Evolutionary conservation across 306 rosid genomes (phyloP).

Genomic region (Mimosa bimucronata): DNA sequence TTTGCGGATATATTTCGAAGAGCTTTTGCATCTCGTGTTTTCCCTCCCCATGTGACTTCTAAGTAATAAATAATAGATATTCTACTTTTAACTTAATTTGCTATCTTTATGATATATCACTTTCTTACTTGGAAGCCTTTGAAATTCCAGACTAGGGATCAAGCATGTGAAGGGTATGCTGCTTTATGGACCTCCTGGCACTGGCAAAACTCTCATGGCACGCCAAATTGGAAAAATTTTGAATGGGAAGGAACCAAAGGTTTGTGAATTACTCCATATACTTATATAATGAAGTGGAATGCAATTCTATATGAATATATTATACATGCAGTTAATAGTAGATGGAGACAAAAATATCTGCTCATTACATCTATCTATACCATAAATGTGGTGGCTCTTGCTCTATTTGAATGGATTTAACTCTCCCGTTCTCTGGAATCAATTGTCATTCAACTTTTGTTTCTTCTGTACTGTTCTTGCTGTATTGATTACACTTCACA

Average conservation of each 20-base stretch:
- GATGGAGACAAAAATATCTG: conserved; percentile 15
- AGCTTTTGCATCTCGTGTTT: conserved; percentile 99
- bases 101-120: conserved; percentile 32
- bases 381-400: not conserved
- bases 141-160: conserved; percentile 83
- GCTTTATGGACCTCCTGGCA: conserved; percentile 98
- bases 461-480: conserved; percentile 30
- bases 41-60: conserved; percentile 92
- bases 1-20: conserved; percentile 98
- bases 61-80: conserved; percentile 72
- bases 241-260: conserved; percentile 99
- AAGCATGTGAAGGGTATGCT: conserved; percentile 99
- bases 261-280: conserved; percentile 44
- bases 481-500: conserved; percentile 25
- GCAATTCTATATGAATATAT: conserved; percentile 23
- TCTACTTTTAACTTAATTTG: conserved; percentile 23
- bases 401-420: conserved; percentile 16
- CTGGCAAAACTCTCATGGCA: conserved; percentile 99
- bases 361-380: conserved; percentile 3
- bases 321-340: conserved; percentile 19
- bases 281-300: conserved; percentile 30
- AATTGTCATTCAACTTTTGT: conserved; percentile 26
- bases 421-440: conserved; percentile 25
- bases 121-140: conserved; percentile 46
- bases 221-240: conserved; percentile 98